phyloP scores from a whole-genome alignment of 164 flowering plant genomes.

The Tetrastigma voinierianum region DNA sequence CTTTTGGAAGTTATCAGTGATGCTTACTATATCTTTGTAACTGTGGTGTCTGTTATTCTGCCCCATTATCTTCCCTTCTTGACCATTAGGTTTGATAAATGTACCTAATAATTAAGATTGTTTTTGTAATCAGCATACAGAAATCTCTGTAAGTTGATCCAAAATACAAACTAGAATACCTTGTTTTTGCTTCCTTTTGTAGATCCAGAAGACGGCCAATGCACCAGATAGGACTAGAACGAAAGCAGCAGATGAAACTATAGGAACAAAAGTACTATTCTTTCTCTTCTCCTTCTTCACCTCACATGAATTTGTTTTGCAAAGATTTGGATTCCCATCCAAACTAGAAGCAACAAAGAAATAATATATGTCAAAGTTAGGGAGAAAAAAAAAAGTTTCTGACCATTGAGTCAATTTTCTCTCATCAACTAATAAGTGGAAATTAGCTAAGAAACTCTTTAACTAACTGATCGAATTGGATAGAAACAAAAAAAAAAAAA shows the following conservation, averaged over 20 bases:
- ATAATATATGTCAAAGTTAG: too few relatives aligned
- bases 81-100: too few relatives aligned
- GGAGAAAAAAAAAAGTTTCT: too few relatives aligned
- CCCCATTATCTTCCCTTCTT: too few relatives aligned
- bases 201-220: background rate
- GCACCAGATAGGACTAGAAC: conserved; percentile 4
- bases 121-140: too few relatives aligned
- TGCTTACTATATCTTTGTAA: conserved; percentile 14
- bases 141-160: too few relatives aligned
- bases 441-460: too few relatives aligned
- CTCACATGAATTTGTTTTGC: conserved; percentile 9
- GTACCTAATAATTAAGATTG: too few relatives aligned
- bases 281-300: conserved; percentile 12
- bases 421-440: too few relatives aligned
- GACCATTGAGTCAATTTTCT: too few relatives aligned
- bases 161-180: conserved; percentile 1
- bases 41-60: conserved; percentile 5
- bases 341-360: conserved; percentile 8
- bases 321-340: conserved; percentile 22
- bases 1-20: conserved; percentile 29
- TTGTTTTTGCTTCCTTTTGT: background rate
- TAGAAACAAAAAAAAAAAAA: too few relatives aligned
- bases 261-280: background rate
- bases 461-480: too few relatives aligned
- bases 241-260: conserved; percentile 8